phyloP scores from a whole-genome alignment of 1,284 basidiomycete species.

The Leccinum pachyderme region DNA sequence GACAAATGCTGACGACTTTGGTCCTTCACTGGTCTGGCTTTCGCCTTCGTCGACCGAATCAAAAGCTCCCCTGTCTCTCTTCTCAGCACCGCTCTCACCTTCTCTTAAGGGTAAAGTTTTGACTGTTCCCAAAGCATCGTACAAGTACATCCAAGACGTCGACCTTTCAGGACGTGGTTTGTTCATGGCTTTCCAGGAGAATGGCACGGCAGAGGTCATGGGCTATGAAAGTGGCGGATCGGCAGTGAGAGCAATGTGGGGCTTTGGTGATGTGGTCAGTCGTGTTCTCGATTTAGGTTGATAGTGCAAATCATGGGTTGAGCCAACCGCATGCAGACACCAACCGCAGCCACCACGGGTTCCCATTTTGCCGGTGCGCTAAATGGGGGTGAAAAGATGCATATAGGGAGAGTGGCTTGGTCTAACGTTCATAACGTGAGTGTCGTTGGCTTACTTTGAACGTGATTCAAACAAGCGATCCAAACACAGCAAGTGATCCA shows the following conservation, averaged over 20 bases:
- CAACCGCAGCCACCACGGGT: constrained; percentile 40
- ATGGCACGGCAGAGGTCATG: constrained; percentile 58
- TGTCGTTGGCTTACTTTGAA: constrained; percentile 16
- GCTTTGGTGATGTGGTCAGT: constrained; percentile 60
- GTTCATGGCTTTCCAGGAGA: constrained; percentile 51
- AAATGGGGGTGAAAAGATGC: constrained; percentile 55
- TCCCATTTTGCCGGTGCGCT: constrained; percentile 62
- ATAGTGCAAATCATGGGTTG: constrained; percentile 1
- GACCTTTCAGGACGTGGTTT: constrained; percentile 48
- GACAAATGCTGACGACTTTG: constrained; percentile 9
- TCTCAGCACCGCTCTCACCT: constrained; percentile 52
- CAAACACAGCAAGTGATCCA: constrained; percentile 45
- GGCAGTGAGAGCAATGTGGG: constrained; percentile 49
- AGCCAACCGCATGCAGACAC: constrained; percentile 29
- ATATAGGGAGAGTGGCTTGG: constrained; percentile 76
- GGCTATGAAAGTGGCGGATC: constrained; percentile 39
- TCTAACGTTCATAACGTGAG: constrained; percentile 57
- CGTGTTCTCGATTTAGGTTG: neutral
- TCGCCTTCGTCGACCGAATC: constrained; percentile 40
- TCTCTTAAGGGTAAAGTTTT: constrained; percentile 49
- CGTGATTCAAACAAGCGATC: neutral
- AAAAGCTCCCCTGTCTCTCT: constrained; percentile 37
- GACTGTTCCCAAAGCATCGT: constrained; percentile 43
- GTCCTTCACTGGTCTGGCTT: constrained; percentile 61
- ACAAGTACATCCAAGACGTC: constrained; percentile 53